These are phyloP conservation scores for Candida gorgasii DNA, from an alignment of 805 yeast species.

Conservation along the genomic window DNA sequence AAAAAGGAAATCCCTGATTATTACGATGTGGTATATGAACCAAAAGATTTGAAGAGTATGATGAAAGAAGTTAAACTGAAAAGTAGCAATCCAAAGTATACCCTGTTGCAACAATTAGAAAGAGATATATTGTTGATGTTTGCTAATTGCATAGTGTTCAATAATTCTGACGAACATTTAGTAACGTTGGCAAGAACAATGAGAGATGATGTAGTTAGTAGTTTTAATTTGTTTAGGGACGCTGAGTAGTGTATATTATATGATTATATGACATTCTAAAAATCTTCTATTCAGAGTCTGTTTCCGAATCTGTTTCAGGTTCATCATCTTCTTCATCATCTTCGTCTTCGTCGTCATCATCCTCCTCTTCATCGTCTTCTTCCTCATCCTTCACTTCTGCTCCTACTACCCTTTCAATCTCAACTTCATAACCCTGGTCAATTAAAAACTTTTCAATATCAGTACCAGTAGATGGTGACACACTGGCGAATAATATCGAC, in stretches of 20 bases:
- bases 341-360: not conserved
- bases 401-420: constrained; percentile 50
- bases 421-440: constrained; percentile 59
- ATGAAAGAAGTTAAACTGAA: constrained; percentile 52
- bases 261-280: too few species aligned
- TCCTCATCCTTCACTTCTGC: constrained; percentile 28
- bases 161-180: constrained; percentile 63
- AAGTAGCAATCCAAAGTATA: constrained; percentile 39
- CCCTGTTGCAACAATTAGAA: constrained; percentile 61
- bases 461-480: constrained; percentile 66
- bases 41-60: constrained; percentile 69
- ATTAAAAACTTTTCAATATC: constrained; percentile 48
- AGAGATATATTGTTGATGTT: constrained; percentile 74
- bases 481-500: constrained; percentile 66
- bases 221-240: constrained; percentile 60
- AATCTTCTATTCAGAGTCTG: not conserved
- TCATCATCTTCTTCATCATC: not conserved
- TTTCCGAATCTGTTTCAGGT: constrained; percentile 4
- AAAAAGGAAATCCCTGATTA: constrained; percentile 70
- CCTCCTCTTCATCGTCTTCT: constrained; percentile 17
- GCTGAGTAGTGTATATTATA: constrained; percentile 8
- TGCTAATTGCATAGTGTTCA: constrained; percentile 83
- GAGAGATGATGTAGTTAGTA: constrained; percentile 63
- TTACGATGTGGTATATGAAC: constrained; percentile 57
- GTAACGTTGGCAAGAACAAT: constrained; percentile 64